Conservation (phyloP, 768 basidiomycete species). For the Gymnopilus junonius region DNA sequence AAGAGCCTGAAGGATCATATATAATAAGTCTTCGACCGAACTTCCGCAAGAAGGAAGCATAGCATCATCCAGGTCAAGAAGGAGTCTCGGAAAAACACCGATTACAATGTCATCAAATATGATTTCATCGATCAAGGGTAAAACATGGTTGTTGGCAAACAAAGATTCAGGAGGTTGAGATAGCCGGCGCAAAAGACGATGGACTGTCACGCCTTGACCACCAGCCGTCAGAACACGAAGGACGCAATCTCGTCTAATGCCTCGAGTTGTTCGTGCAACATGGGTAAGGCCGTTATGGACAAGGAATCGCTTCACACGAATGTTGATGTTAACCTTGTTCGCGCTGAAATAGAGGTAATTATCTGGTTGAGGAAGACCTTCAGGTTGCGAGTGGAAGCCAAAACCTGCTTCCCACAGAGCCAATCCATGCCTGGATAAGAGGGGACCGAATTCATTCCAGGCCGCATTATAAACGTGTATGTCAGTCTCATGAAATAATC, state of each 20-base stretch:
- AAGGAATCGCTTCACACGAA: neutral
- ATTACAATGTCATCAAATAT: constrained; percentile 5
- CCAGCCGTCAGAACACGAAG: constrained; percentile 7
- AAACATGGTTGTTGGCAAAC: constrained; percentile 7
- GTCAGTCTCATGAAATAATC: neutral
- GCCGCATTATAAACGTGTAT: neutral
- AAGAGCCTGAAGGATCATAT: constrained; percentile 7
- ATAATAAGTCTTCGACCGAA: constrained; percentile 10
- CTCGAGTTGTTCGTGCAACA: neutral
- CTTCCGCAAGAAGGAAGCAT: neutral
- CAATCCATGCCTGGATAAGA: neutral
- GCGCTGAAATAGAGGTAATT: neutral
- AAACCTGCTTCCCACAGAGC: neutral
- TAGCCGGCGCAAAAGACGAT: neutral
- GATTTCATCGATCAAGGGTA: constrained; percentile 10
- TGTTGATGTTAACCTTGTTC: neutral
- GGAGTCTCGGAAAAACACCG: constrained; percentile 6
- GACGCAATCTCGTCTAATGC: neutral
- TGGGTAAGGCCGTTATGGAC: constrained; percentile 1
- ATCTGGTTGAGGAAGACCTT: neutral
- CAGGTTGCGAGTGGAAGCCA: too few relatives aligned
- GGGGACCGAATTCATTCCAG: neutral
- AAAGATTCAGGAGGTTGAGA: neutral
- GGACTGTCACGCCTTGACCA: constrained; percentile 3
- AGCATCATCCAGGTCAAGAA: neutral